These are phyloP conservation scores for Teunomyces stri DNA, from an alignment of 805 yeast species.

Conservation along the genomic window DNA sequence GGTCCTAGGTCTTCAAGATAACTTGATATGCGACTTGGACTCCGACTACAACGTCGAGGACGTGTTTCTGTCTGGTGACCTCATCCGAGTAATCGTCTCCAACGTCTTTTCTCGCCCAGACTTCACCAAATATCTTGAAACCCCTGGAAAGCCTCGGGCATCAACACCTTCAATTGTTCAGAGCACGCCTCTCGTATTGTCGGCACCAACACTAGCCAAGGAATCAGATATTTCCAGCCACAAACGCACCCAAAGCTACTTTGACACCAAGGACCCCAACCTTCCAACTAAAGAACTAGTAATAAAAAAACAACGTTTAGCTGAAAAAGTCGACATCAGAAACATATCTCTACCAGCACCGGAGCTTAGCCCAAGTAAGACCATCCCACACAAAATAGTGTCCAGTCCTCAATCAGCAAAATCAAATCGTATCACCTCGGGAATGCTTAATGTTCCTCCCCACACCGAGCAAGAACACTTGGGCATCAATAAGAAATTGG, in stretches of 20 bases:
- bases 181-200: conserved; percentile 13
- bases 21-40: conserved; percentile 69
- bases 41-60: conserved; percentile 69
- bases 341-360: conserved; percentile 39
- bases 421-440: conserved; percentile 36
- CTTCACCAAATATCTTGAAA: neutral
- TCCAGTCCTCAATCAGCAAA: conserved; percentile 6
- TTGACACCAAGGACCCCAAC: conserved; percentile 21
- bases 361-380: conserved; percentile 12
- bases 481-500: conserved; percentile 7
- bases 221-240: conserved; percentile 12
- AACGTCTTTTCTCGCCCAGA: conserved; percentile 16
- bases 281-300: conserved; percentile 18
- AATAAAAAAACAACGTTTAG: conserved; percentile 3
- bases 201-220: conserved; percentile 21
- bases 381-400: conserved; percentile 24
- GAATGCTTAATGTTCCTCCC: conserved; percentile 38
- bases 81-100: conserved; percentile 33
- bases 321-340: conserved; percentile 13
- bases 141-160: neutral
- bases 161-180: conserved; percentile 2
- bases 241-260: conserved; percentile 20
- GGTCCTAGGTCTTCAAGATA: conserved; percentile 65
- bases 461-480: conserved; percentile 26
- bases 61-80: conserved; percentile 48